Evolutionary conservation across 2,329 filamentous ascomycete species (phyloP).

Genomic region (Fusarium udum): DNA sequence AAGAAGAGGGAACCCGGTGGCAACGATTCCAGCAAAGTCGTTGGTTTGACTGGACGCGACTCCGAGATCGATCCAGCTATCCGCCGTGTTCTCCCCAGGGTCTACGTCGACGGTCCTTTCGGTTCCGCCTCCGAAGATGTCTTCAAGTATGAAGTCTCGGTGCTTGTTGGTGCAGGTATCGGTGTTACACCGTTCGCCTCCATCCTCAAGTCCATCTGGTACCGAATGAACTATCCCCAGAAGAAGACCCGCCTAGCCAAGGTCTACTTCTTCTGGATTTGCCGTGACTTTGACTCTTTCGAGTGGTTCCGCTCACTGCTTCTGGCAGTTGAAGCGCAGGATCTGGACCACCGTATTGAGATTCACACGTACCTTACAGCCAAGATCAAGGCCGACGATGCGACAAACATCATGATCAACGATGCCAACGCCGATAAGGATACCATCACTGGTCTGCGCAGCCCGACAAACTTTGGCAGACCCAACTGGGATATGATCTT

Average conservation of each 20-base stretch:
- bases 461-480: conserved; percentile 85
- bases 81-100: conserved; percentile 76
- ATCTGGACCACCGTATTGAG: conserved; percentile 84
- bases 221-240: conserved; percentile 88
- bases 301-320: conserved; percentile 90
- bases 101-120: conserved; percentile 87
- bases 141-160: conserved; percentile 85
- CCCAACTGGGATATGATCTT: conserved; percentile 95
- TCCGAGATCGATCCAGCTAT: conserved; percentile 74
- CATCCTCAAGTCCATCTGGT: conserved; percentile 92
- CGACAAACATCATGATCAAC: conserved; percentile 93
- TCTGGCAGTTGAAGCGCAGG: conserved; percentile 85
- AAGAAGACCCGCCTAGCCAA: conserved; percentile 82
- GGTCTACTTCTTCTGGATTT: conserved; percentile 95
- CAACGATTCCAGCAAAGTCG: conserved; percentile 68
- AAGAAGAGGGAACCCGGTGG: conserved; percentile 45
- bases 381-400: conserved; percentile 86
- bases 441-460: conserved; percentile 82
- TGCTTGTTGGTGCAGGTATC: conserved; percentile 84
- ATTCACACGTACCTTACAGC: conserved; percentile 90
- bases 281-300: conserved; percentile 86
- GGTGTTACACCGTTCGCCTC: conserved; percentile 88
- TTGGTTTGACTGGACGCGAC: conserved; percentile 70
- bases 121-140: conserved; percentile 88
- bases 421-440: conserved; percentile 86